phyloP scores from a whole-genome alignment of 2,329 filamentous ascomycete genomes.

The Penicillium capsulatum region DNA sequence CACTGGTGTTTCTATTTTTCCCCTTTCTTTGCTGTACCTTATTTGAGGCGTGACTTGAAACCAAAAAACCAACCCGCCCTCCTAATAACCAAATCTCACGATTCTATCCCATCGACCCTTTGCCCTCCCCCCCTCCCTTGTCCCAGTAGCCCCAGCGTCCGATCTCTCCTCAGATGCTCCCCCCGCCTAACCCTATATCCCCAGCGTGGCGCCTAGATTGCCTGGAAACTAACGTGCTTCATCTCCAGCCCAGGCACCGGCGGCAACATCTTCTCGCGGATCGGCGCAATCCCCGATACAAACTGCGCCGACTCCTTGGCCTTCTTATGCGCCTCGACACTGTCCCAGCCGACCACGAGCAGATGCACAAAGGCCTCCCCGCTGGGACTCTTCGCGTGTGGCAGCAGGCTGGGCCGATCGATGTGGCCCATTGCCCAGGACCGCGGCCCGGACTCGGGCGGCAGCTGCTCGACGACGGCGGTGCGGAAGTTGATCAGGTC shows the following conservation, averaged over 20 bases:
- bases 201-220: conserved; percentile 22
- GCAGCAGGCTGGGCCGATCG: conserved; percentile 31
- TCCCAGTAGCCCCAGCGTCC: conserved; percentile 14
- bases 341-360: conserved; percentile 51
- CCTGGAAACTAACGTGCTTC: conserved; percentile 43
- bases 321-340: conserved; percentile 47
- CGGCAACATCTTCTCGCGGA: conserved; percentile 41
- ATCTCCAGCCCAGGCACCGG: conserved; percentile 42
- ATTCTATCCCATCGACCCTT: conserved; percentile 8
- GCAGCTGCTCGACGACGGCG: conserved; percentile 30
- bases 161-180: too few species aligned
- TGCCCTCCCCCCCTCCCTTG: conserved; percentile 5
- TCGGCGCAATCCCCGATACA: conserved; percentile 35
- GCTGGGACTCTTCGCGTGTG: conserved; percentile 36
- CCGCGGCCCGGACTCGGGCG: conserved; percentile 22
- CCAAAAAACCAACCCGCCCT: conserved; percentile 5
- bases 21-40: conserved; percentile 32
- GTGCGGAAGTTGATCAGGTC: conserved; percentile 40
- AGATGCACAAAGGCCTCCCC: conserved; percentile 43
- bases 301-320: conserved; percentile 47
- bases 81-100: conserved; percentile 24
- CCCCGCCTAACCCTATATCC: too few species aligned
- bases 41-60: conserved; percentile 27
- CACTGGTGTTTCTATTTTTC: conserved; percentile 12
- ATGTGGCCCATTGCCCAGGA: conserved; percentile 38